Base-by-base conservation (phyloP, 768 basidiomycete species). In the Lactarius quietus region DNA sequence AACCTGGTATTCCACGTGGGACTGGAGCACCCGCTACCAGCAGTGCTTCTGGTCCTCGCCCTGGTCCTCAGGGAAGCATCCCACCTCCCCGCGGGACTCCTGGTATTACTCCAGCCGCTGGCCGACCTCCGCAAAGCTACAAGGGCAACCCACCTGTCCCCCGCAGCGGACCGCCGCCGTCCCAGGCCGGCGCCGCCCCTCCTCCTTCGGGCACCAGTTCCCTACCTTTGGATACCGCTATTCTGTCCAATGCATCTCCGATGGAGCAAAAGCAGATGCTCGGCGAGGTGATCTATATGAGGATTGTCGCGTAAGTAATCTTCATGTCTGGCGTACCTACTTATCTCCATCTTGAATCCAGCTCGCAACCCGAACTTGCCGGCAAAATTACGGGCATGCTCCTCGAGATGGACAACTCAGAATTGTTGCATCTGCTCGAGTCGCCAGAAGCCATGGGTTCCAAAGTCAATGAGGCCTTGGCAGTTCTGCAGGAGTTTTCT, bases 321-420 rank as follows among this genome's bases (percentile, higher is more conserved):
- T 41, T n/a, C 33, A 14, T 64, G 57, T 62, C 41, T 62, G 67
- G 63, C 29, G 12, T 63, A 74, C 41, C 38, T 3, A 33, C 70
- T 28, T 28, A 45, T 28, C 23, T 70, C 53, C 74, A 60, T 53
- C 62, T 28, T 62, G 65, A 55, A 74, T 93, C 89, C 28, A 75
- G 87, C 63, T 26, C 63, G 8, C 89, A 98, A 72, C 93, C 95
- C 64, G 95, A 96, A 26, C 81, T 97, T 74, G 95, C 97, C 69
- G 97, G 97, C 67, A 98, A 98, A 84, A 97, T 98, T 76, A 98
- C 95, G 52, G 95, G 94, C 62, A 98, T 98, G 95, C 82, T 98
- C 73, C 86, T 98, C 69, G 95, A 99, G 86, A 98, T 99, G 96
- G 95, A 98, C 77, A 96, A 96, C 79, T 74, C 83, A 56, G 97